phyloP scores from a whole-genome alignment of 139 green algal genomes.

The Chlorella sp. region DNA sequence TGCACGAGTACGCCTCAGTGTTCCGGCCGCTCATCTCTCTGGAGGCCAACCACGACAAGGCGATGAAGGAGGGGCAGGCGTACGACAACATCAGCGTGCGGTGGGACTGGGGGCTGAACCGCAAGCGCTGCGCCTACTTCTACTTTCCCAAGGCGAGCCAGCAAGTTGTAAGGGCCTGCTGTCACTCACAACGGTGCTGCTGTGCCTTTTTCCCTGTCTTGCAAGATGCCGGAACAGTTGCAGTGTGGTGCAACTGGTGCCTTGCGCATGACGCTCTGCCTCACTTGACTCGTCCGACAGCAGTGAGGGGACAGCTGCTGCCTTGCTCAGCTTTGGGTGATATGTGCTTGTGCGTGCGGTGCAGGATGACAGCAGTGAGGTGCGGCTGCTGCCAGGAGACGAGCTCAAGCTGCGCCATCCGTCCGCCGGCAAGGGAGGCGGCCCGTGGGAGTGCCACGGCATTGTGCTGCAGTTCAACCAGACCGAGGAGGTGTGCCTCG shows the following conservation, averaged over 20 bases:
- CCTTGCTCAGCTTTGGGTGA: no score
- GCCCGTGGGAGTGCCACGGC: conserved; percentile 67
- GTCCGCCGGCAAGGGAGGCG: conserved; percentile 38
- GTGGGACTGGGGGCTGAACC: conserved; percentile 93
- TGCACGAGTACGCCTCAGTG: conserved; percentile 25
- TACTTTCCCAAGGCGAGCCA: conserved; percentile 79
- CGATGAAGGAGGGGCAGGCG: conserved; percentile 82
- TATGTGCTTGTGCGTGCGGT: no score
- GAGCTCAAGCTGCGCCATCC: conserved; percentile 84
- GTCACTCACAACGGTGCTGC: no score
- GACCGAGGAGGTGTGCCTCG: conserved; percentile 76
- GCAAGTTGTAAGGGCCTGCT: no score
- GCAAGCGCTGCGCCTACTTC: conserved; percentile 83
- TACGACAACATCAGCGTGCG: conserved; percentile 81
- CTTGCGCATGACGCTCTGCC: no score
- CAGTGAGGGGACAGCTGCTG: no score
- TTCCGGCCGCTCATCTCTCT: conserved; percentile 75
- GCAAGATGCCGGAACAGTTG: no score
- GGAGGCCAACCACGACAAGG: conserved; percentile 90
- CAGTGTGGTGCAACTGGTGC: no score
- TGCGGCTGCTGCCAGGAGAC: conserved; percentile 54
- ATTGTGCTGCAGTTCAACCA: conserved; percentile 72
- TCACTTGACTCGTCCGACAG: no score
- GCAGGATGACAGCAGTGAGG: conserved; percentile 58
- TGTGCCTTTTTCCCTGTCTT: no score